Conservation (phyloP, 2,329 filamentous ascomycete species). For the Claviceps arundinis region DNA sequence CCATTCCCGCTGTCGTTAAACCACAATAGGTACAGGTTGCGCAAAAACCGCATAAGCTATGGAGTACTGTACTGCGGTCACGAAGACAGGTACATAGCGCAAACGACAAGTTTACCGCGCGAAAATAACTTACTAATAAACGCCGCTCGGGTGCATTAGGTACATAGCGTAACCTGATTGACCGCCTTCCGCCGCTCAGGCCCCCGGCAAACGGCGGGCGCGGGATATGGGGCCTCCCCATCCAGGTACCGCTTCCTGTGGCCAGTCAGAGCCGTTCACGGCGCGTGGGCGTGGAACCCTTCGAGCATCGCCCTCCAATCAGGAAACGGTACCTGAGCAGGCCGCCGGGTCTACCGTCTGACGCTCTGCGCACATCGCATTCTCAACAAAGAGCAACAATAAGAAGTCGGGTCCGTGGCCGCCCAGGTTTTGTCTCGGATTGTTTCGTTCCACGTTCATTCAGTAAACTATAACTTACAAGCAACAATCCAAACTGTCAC, state of each 20-base stretch:
- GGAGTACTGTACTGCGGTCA: too few relatives aligned
- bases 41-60: too few relatives aligned
- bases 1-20: too few relatives aligned
- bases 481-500: too few relatives aligned
- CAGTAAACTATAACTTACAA: too few relatives aligned
- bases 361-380: neutral
- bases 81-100: too few relatives aligned
- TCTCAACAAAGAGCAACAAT: neutral
- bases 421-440: neutral
- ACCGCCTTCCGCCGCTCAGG: neutral
- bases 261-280: constrained; percentile 8
- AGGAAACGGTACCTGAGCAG: constrained; percentile 9
- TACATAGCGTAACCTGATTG: too few relatives aligned
- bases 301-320: constrained; percentile 8
- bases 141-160: too few relatives aligned
- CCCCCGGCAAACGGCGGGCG: neutral
- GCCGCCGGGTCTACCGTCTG: neutral
- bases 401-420: neutral
- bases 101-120: too few relatives aligned
- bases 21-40: too few relatives aligned
- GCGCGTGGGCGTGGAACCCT: neutral
- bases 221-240: neutral
- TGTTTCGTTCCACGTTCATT: neutral
- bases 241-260: constrained; percentile 8
- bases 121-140: too few relatives aligned